Percentiles rank a stretch among this genome's conserved stretches.
Evolutionary conservation across 257 asterid genomes (phyloP).

Genomic region (Jacaranda mimosifolia): DNA sequence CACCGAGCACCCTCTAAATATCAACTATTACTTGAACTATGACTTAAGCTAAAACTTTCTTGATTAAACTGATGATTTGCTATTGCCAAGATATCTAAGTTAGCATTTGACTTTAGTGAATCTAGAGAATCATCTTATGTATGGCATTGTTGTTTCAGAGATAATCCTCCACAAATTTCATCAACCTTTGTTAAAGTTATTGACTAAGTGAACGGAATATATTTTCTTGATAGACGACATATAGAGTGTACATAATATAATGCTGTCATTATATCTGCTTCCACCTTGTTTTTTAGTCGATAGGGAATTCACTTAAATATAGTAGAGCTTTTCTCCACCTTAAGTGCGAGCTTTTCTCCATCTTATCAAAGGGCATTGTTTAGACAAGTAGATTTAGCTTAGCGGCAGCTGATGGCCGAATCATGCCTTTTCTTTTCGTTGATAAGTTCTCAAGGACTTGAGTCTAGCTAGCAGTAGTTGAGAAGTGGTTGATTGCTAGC

Average conservation of each 20-base stretch:
- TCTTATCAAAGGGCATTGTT: background rate
- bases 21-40: no score
- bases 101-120: slow-evolving; percentile 25
- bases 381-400: slow-evolving; percentile 7
- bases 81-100: background rate
- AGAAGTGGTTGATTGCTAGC: background rate
- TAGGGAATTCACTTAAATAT: slow-evolving; percentile 8
- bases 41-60: background rate
- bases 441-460: slow-evolving; percentile 1
- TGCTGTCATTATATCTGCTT: slow-evolving; percentile 35
- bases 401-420: background rate
- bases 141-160: slow-evolving; percentile 16
- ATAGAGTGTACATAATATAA: slow-evolving; percentile 29
- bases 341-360: slow-evolving; percentile 24
- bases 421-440: background rate
- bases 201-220: slow-evolving; percentile 42
- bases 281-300: slow-evolving; percentile 30
- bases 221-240: slow-evolving; percentile 38
- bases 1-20: no score
- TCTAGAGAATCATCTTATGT: background rate
- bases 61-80: slow-evolving; percentile 23
- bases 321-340: slow-evolving; percentile 22
- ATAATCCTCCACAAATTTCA: slow-evolving; percentile 29
- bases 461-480: slow-evolving; percentile 16
- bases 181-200: slow-evolving; percentile 31